Percentiles rank a stretch among this genome's conserved stretches.
phyloP scores from a whole-genome alignment of 75 land plant genomes.

The Picea sitchensis region DNA sequence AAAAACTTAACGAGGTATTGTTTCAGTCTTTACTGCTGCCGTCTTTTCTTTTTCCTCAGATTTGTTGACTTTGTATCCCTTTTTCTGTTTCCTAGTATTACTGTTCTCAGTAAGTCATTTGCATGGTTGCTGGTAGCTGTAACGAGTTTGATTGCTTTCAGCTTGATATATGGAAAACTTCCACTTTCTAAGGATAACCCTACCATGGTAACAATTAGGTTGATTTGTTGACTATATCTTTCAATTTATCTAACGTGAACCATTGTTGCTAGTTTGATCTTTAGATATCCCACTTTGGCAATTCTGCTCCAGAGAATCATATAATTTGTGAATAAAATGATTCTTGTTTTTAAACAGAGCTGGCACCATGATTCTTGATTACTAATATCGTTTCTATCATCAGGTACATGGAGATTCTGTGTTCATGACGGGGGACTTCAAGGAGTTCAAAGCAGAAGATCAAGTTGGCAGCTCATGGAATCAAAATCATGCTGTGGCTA shows the following conservation, averaged over 20 bases:
- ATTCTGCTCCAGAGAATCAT: not conserved
- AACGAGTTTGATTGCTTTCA: not conserved
- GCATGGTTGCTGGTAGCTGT: not conserved
- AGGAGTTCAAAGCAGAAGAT: conserved; percentile 61
- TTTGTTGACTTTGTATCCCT: not conserved
- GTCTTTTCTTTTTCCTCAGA: conserved; percentile 5
- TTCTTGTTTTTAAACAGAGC: not conserved
- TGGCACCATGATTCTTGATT: not conserved
- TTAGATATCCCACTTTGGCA: not conserved
- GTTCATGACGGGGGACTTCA: conserved; percentile 74
- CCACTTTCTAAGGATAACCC: not conserved
- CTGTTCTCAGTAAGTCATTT: not conserved
- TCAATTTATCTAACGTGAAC: not conserved
- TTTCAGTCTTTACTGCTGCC: not conserved
- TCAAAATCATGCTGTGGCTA: conserved; percentile 71
- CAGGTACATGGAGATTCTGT: conserved; percentile 92
- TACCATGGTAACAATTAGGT: not conserved
- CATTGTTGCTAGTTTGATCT: not conserved
- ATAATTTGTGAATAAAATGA: not conserved
- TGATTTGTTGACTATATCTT: not conserved
- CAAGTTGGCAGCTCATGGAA: conserved; percentile 58
- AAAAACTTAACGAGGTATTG: conserved; percentile 87
- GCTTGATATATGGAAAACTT: not conserved
- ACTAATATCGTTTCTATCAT: conserved; percentile 1
- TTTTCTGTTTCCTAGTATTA: not conserved